Evolutionary conservation across 2,329 filamentous ascomycete genomes (phyloP), one percentile per base, ranked within the genome.

Genomic region (Chaetomium sp.): DNA sequence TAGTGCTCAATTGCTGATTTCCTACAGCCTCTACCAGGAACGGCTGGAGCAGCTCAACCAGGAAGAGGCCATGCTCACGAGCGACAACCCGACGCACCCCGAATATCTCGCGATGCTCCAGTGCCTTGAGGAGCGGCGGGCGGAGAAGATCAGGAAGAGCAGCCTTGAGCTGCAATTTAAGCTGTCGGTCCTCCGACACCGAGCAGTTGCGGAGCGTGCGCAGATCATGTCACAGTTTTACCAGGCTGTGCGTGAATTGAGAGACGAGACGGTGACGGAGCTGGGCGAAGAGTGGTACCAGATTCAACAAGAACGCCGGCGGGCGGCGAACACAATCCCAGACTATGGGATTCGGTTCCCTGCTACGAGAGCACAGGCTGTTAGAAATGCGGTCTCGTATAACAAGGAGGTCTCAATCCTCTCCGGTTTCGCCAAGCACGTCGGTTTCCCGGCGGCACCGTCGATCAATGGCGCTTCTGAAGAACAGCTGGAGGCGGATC

Each of bases 381-480:
- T 96, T 66, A 84, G 87, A 67, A 91, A 97, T 68, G 93, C 96
- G 71, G 85, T 93, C 57, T 90, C 93, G 55, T 98, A 98, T 80
- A 98, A 97, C 75, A 91, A 90, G 69, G 95, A 99, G 75, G 93
- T 99, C 4, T 96, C 93, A 0, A 87, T 97, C 31, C 80, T 99
- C 64, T 89, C 93, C 6, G 94, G 94, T 45, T 84, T 98, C 59
- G 93, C 94, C 42, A 98, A 97, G 78, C 93, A 97, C 75, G 89
- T 96, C 73, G 95, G 95, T 27, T 99, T 99, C 78, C 95, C 95
- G 42, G 93, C 94, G 35, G 95, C 93, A n/a, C 95, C 95, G 23
- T 84, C 91, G 38, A 89, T 99, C 78, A 83, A 83, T 64, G 85
- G 90, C 50, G 90, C 91, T 29, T 88, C 89, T 45, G 77, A 84